Evolutionary conservation across 2,329 filamentous ascomycete species (phyloP).

Genomic region (Daldinia eschscholtzii): DNA sequence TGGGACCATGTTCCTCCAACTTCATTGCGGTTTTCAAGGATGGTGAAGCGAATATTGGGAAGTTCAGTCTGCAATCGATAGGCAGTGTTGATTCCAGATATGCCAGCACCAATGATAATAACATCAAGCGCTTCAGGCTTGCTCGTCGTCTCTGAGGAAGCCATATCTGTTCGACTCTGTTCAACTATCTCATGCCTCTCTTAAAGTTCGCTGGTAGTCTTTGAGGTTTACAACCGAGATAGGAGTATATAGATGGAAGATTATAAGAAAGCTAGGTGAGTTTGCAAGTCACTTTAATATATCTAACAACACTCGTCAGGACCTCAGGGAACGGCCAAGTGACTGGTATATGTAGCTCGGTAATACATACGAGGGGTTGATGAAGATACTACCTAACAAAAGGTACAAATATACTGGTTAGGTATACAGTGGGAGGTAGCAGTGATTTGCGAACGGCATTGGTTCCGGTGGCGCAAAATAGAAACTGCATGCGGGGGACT

Average conservation of each 20-base stretch:
- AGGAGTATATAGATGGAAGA: neutral
- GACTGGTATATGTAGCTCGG: neutral
- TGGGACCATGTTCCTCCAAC: conserved; percentile 75
- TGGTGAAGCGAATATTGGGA: conserved; percentile 61
- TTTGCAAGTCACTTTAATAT: neutral
- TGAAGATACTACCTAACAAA: neutral
- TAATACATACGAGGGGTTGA: neutral
- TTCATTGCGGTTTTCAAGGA: conserved; percentile 69
- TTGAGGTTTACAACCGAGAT: neutral
- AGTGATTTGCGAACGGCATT: neutral
- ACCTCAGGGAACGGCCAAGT: neutral
- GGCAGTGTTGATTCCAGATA: conserved; percentile 71
- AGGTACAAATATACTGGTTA: neutral
- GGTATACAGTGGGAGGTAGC: neutral
- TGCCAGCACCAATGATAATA: conserved; percentile 70
- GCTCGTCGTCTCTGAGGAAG: neutral
- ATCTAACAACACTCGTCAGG: neutral
- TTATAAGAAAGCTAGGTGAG: neutral
- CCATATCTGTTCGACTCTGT: neutral
- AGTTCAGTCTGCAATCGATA: conserved; percentile 67
- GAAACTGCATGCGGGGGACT: neutral
- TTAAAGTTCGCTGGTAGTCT: too few relatives aligned
- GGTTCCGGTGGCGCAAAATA: neutral
- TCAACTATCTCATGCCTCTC: neutral
- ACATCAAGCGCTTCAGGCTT: conserved; percentile 53